These are phyloP conservation scores for Chrysoporthe cubensis DNA, from an alignment of 2,329 filamentous ascomycete genomes.

Conservation along the genomic window DNA sequence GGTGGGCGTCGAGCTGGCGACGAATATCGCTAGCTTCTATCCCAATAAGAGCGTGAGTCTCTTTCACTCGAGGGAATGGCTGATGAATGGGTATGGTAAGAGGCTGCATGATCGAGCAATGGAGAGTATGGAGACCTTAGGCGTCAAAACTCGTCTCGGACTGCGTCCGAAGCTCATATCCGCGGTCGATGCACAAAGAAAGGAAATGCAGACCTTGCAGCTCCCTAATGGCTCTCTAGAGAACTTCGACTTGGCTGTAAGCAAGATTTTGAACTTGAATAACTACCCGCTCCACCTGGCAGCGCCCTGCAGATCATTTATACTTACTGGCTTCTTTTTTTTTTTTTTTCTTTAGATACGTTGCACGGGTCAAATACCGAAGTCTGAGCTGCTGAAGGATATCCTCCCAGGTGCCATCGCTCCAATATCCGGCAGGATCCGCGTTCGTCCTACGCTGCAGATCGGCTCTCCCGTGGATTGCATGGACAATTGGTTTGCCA, in stretches of 20 bases:
- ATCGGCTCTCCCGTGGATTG: slow-evolving; percentile 46
- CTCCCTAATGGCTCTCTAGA: neutral
- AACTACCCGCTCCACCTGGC: no score
- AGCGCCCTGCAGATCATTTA: neutral
- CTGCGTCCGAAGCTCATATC: slow-evolving; percentile 50
- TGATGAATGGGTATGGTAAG: slow-evolving; percentile 58
- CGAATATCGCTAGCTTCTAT: slow-evolving; percentile 60
- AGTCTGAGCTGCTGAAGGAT: slow-evolving; percentile 51
- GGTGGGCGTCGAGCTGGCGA: slow-evolving; percentile 64
- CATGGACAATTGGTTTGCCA: slow-evolving; percentile 60
- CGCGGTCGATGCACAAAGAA: slow-evolving; percentile 42
- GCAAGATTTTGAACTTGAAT: slow-evolving; percentile 3
- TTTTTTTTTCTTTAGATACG: slow-evolving; percentile 48
- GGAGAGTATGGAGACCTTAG: slow-evolving; percentile 49
- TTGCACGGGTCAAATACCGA: slow-evolving; percentile 63
- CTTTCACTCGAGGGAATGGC: slow-evolving; percentile 57
- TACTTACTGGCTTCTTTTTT: slow-evolving; percentile 2
- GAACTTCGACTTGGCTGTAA: slow-evolving; percentile 5
- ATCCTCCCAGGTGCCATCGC: slow-evolving; percentile 51
- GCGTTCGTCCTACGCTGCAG: slow-evolving; percentile 61
- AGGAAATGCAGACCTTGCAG: slow-evolving; percentile 55
- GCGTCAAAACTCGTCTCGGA: slow-evolving; percentile 39
- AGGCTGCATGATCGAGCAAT: slow-evolving; percentile 45
- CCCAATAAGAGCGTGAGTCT: slow-evolving; percentile 60
- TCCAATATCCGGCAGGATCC: slow-evolving; percentile 50